These are phyloP conservation scores for Physaria fendleri DNA, from an alignment of 345 rosid species.

Conservation along the genomic window DNA sequence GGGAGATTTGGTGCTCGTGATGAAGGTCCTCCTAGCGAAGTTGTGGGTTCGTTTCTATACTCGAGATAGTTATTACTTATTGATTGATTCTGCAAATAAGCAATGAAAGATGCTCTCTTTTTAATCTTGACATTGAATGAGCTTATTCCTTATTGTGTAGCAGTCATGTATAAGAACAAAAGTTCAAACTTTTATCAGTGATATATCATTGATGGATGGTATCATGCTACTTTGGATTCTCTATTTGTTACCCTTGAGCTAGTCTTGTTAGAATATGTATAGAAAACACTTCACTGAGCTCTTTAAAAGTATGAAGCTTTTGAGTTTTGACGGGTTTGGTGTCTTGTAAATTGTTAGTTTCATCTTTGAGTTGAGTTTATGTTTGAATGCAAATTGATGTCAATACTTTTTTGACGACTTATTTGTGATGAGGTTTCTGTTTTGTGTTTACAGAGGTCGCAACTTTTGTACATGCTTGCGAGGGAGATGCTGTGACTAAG, in stretches of 20 bases:
- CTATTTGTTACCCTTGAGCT: background rate
- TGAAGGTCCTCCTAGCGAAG: constrained; percentile 90
- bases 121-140: background rate
- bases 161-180: background rate
- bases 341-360: background rate
- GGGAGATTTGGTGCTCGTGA: constrained; percentile 50
- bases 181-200: background rate
- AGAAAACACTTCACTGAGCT: background rate
- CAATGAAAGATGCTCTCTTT: background rate
- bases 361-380: background rate
- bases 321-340: background rate
- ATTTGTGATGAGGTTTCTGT: constrained; percentile 44
- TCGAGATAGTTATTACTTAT: constrained; percentile 11
- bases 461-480: constrained; percentile 75
- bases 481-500: constrained; percentile 96
- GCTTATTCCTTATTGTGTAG: background rate
- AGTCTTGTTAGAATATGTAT: background rate
- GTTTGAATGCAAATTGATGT: constrained; percentile 13
- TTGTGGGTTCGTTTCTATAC: constrained; percentile 43
- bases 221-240: no score
- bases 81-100: background rate
- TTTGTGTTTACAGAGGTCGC: constrained; percentile 71
- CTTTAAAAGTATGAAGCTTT: background rate
- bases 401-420: background rate
- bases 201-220: background rate